Base-by-base conservation (phyloP, 2,329 filamentous ascomycete genomes). In the Sporothrix luriei region DNA sequence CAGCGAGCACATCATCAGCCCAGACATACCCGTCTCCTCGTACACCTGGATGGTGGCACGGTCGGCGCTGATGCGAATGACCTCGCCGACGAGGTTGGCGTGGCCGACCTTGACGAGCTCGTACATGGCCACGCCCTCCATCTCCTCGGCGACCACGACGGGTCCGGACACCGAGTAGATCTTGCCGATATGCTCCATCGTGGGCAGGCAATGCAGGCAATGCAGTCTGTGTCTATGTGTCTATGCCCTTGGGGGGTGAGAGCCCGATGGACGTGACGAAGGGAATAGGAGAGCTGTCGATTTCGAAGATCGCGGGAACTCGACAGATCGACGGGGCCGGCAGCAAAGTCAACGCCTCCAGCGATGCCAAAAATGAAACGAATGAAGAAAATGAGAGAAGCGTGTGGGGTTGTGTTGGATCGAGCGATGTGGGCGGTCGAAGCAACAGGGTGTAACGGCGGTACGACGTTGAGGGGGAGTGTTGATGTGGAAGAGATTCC, bases 101-200 rank as follows among this genome's bases (percentile, higher is more conserved):
- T 97, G 89, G 76, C 95, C 94, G 76, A 99, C 94, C 84, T 87
- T 91, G 80, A 96, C 93, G 84, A 99, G 86, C 84, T 99, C 95
- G 88, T 98, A 97, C 95, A 99, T 99, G 81, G 95, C 94, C 87
- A 95, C 95, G 81, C 95, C 95, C 78, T 94, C 93, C 94, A 99
- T 97, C 82, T 97, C 90, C 84, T 98, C 94, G 79, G 94, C 95
- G 76, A 99, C 88, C 77, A 99, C 90, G 85, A 99, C 95, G 78
- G 95, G 95, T 75, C 74, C 74, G 61, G 74, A 74, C 55, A 75
- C 72, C 70, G 74, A 75, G 72, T 75, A 75, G 69, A 75, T 74
- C 72, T 75, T 75, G 66, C 74, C 74, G 7, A 48, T 49, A 66
- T 74, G 69, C 29, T 72, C 72, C 70, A 73, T 72, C n/a, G 57